Evolutionary conservation across 2,329 filamentous ascomycete genomes (phyloP).

Genomic region (Ophiostoma tasmaniense): DNA sequence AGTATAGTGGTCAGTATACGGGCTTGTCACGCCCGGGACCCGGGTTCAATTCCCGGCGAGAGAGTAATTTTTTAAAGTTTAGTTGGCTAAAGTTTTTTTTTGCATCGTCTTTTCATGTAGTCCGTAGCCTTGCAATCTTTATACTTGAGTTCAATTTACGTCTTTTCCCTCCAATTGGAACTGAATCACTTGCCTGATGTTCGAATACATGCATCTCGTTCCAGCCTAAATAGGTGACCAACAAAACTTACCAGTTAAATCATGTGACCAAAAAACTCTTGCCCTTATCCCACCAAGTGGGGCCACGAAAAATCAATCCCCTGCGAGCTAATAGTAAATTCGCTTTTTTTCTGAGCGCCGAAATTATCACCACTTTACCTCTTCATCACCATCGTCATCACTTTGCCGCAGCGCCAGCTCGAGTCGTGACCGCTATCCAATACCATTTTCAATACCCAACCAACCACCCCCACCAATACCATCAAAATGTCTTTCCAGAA

Average conservation of each 20-base stretch:
- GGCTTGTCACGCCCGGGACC: slow-evolving; percentile 20
- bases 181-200: too few relatives aligned
- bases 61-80: slow-evolving; percentile 10
- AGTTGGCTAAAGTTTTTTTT: background rate
- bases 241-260: background rate
- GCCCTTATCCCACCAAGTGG: slow-evolving; percentile 1
- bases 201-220: too few relatives aligned
- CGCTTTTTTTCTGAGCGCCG: background rate
- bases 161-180: too few relatives aligned
- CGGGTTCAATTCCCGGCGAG: slow-evolving; percentile 18
- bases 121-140: too few relatives aligned
- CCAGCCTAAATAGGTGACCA: too few relatives aligned
- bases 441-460: background rate
- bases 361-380: slow-evolving; percentile 6
- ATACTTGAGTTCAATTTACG: too few relatives aligned
- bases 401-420: slow-evolving; percentile 23
- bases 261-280: background rate
- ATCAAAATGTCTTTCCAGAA: slow-evolving; percentile 81
- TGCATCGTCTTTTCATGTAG: background rate
- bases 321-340: background rate
- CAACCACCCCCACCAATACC: slow-evolving; percentile 6
- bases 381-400: slow-evolving; percentile 20
- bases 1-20: slow-evolving; percentile 22
- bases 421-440: slow-evolving; percentile 21
- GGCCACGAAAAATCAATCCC: slow-evolving; percentile 5